phyloP scores from a whole-genome alignment of 2,329 filamentous ascomycete genomes.

The Ascochyta viciae-villosae region DNA sequence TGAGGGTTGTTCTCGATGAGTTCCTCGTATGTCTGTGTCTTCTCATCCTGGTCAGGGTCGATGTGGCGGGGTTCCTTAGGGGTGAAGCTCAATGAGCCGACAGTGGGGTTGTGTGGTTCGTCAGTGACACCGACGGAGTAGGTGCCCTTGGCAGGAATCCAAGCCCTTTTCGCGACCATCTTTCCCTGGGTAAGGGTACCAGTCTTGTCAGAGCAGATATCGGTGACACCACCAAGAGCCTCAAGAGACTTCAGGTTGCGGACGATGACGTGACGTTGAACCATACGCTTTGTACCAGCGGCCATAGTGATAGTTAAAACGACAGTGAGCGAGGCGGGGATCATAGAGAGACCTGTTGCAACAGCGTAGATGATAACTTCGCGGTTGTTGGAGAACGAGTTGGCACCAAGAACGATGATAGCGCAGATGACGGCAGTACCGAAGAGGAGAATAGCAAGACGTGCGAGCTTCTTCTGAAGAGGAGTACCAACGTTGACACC shows the following conservation, averaged over 20 bases:
- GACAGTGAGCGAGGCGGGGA: constrained; percentile 45
- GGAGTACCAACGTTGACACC: constrained; percentile 51
- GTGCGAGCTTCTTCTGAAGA: constrained; percentile 47
- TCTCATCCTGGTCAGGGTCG: constrained; percentile 38
- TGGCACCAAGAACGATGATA: constrained; percentile 46
- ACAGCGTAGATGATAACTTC: constrained; percentile 50
- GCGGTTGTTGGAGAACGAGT: constrained; percentile 46
- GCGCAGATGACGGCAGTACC: constrained; percentile 42
- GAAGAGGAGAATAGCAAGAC: constrained; percentile 43
- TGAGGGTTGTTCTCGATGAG: constrained; percentile 37
- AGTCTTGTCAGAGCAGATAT: constrained; percentile 46
- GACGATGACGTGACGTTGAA: constrained; percentile 45
- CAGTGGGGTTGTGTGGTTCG: constrained; percentile 42
- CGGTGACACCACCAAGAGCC: constrained; percentile 46
- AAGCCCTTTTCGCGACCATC: constrained; percentile 46
- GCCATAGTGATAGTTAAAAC: constrained; percentile 50
- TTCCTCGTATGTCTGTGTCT: constrained; percentile 30
- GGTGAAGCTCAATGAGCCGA: constrained; percentile 39
- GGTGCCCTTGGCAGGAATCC: constrained; percentile 44
- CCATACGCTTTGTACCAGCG: constrained; percentile 47
- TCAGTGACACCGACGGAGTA: constrained; percentile 41
- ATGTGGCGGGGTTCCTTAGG: constrained; percentile 35
- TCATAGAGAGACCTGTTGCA: constrained; percentile 47
- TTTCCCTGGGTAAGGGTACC: constrained; percentile 45
- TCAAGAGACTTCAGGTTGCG: constrained; percentile 48